Evolutionary conservation across 768 basidiomycete species (phyloP).

Genomic region (Boletus edulis): DNA sequence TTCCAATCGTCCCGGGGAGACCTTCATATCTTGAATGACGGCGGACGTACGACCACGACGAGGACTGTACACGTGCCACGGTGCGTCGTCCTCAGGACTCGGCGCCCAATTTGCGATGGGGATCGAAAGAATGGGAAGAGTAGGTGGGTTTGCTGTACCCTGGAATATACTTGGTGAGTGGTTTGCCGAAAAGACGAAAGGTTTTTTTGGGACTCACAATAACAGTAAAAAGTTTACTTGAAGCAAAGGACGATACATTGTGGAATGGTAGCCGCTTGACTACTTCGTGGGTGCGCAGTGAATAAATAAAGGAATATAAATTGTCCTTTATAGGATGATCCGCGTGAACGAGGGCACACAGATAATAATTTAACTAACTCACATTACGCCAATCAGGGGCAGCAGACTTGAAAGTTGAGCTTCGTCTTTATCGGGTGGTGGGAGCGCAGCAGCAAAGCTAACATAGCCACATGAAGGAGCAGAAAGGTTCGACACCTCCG

Average conservation of each 20-base stretch:
- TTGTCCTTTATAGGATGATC: conserved; percentile 1
- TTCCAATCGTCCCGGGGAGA: conserved; percentile 53
- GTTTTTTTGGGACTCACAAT: conserved; percentile 31
- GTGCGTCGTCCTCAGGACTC: conserved; percentile 21
- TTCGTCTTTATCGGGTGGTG: too few relatives aligned
- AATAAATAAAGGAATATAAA: too few relatives aligned
- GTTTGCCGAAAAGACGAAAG: conserved; percentile 5
- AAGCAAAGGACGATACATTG: conserved; percentile 20
- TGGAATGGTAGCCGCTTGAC: conserved; percentile 7
- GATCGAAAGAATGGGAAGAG: conserved; percentile 47
- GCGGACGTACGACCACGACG: conserved; percentile 71
- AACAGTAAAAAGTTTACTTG: conserved; percentile 9
- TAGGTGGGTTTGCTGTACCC: conserved; percentile 45
- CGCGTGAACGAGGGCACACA: background rate
- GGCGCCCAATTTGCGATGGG: conserved; percentile 1
- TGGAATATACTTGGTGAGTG: conserved; percentile 24
- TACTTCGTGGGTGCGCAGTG: too few relatives aligned
- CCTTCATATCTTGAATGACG: conserved; percentile 49
- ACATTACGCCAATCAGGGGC: conserved; percentile 31
- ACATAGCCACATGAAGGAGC: conserved; percentile 16
- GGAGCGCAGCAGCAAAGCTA: conserved; percentile 8
- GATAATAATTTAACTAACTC: conserved; percentile 9
- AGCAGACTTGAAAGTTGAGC: conserved; percentile 4
- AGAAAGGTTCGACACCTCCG: conserved; percentile 47
- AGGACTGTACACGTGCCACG: conserved; percentile 65